Evolutionary conservation across 1,284 basidiomycete genomes (phyloP).

Genomic region (Xerocomus cyaneibrunnescens): DNA sequence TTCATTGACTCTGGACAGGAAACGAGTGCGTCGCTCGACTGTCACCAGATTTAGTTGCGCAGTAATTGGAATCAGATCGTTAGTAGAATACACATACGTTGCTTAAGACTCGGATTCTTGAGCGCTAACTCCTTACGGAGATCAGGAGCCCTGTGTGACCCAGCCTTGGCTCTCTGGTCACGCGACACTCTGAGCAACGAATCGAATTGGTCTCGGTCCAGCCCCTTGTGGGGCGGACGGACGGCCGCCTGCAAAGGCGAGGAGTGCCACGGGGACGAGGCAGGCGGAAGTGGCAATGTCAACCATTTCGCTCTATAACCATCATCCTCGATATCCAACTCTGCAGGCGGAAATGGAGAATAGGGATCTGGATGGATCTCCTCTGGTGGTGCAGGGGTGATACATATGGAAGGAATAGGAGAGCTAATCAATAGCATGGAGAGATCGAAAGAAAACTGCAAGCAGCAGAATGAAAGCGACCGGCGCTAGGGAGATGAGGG

Average conservation of each 20-base stretch:
- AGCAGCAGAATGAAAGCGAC: constrained; percentile 37
- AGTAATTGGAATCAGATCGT: not conserved
- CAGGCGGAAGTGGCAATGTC: constrained; percentile 50
- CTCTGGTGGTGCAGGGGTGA: constrained; percentile 62
- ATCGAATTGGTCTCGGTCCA: constrained; percentile 63
- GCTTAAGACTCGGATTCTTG: constrained; percentile 71
- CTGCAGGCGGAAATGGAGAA: constrained; percentile 52
- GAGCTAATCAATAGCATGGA: constrained; percentile 44
- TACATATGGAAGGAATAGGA: constrained; percentile 61
- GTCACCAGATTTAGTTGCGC: constrained; percentile 3
- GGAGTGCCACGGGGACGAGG: constrained; percentile 41
- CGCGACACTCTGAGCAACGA: constrained; percentile 57
- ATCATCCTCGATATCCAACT: constrained; percentile 39
- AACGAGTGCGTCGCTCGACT: constrained; percentile 73
- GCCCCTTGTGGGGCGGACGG: constrained; percentile 46
- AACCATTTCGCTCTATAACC: constrained; percentile 55
- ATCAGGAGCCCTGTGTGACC: constrained; percentile 51
- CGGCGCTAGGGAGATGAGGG: constrained; percentile 42
- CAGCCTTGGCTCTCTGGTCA: constrained; percentile 48
- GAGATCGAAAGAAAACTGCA: not conserved
- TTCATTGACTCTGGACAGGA: constrained; percentile 69
- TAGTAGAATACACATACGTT: constrained; percentile 47
- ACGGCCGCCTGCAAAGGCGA: constrained; percentile 53
- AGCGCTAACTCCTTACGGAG: constrained; percentile 73
- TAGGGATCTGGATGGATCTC: constrained; percentile 51